Percentiles rank a stretch among this genome's conserved stretches.
phyloP scores from a whole-genome alignment of 2,329 filamentous ascomycete genomes.

The Chaetomiaceae sp. region DNA sequence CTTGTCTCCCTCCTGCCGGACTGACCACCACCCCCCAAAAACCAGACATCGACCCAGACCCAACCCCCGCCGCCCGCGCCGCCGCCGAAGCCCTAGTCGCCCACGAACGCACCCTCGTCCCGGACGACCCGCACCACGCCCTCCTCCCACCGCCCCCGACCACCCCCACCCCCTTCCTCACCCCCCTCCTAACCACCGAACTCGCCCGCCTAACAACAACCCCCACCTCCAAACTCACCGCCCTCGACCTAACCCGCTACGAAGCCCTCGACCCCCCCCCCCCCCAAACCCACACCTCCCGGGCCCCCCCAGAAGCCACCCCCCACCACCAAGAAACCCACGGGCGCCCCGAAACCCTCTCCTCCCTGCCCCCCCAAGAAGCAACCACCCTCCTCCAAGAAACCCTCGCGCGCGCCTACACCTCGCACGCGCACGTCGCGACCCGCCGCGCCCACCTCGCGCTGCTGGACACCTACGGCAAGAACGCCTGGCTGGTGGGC shows the following conservation, averaged over 20 bases:
- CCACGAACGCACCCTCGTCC: conserved; percentile 51
- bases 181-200: conserved; percentile 62
- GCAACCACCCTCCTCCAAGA: too few relatives aligned
- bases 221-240: conserved; percentile 42
- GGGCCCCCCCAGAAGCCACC: too few relatives aligned
- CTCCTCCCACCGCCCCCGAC: conserved; percentile 50
- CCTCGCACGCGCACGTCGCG: conserved; percentile 47
- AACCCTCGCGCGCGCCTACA: conserved; percentile 52
- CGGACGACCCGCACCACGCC: conserved; percentile 47
- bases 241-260: conserved; percentile 77
- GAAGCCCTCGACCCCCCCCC: conserved; percentile 51
- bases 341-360: conserved; percentile 38
- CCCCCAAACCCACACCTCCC: conserved; percentile 42
- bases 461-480: conserved; percentile 75
- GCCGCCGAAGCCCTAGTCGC: conserved; percentile 66
- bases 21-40: conserved; percentile 16
- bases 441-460: conserved; percentile 54
- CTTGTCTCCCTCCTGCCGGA: too few relatives aligned
- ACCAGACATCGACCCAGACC: conserved; percentile 75
- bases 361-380: too few relatives aligned
- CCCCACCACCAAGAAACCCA: conserved; percentile 66
- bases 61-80: conserved; percentile 56
- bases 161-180: conserved; percentile 50
- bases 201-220: conserved; percentile 57
- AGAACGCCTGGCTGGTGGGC: conserved; percentile 84